A percentile compares a stretch with the other conserved stretches of the same genome.
These are phyloP conservation scores for Penicillium digitatum DNA, from an alignment of 2,329 filamentous ascomycete species.

Conservation along the genomic window DNA sequence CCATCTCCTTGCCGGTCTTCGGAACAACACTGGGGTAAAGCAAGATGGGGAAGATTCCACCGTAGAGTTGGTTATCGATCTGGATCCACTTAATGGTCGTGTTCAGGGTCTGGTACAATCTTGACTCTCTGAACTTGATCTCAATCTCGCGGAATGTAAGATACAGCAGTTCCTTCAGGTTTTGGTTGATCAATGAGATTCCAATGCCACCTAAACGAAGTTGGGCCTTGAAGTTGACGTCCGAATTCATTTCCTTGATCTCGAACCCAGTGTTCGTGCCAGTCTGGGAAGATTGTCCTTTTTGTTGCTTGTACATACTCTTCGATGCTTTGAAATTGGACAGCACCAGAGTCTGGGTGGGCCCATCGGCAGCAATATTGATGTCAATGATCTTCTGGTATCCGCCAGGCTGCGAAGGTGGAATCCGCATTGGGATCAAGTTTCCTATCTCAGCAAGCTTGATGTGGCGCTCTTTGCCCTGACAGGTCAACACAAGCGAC, in stretches of 20 bases:
- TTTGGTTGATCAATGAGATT: conserved; percentile 87
- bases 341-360: conserved; percentile 87
- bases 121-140: conserved; percentile 88
- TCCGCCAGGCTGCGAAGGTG: conserved; percentile 57
- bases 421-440: conserved; percentile 86
- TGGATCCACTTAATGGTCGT: conserved; percentile 97
- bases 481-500: conserved; percentile 77
- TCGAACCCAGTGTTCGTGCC: conserved; percentile 72
- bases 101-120: conserved; percentile 85
- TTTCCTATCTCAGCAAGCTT: conserved; percentile 97
- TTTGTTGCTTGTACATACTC: conserved; percentile 77
- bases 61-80: conserved; percentile 97
- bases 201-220: conserved; percentile 86
- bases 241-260: conserved; percentile 85
- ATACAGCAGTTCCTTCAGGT: conserved; percentile 88
- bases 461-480: conserved; percentile 80
- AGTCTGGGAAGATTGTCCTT: conserved; percentile 52
- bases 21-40: conserved; percentile 96
- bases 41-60: conserved; percentile 95
- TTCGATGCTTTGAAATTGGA: conserved; percentile 91
- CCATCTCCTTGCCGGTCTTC: conserved; percentile 93
- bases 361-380: conserved; percentile 91
- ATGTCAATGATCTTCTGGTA: conserved; percentile 89
- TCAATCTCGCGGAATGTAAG: conserved; percentile 88
- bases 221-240: conserved; percentile 83